Percentiles rank a stretch among this genome's conserved stretches.
phyloP scores from a whole-genome alignment of 2,329 filamentous ascomycete species.

The Keithomyces neogunnii region DNA sequence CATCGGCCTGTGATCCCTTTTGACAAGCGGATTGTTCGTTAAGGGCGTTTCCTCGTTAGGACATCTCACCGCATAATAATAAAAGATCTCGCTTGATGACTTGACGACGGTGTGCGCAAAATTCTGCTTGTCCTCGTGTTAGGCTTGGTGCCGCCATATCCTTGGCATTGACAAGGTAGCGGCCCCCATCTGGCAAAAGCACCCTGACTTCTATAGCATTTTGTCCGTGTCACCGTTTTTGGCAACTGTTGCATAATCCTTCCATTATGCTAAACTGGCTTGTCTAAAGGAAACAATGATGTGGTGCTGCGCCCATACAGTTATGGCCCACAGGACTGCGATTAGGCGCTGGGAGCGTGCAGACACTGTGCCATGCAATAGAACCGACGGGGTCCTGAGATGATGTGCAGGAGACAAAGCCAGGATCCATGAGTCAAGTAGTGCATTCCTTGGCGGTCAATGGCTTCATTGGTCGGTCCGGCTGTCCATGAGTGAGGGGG shows the following conservation, averaged over 20 bases:
- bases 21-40: background rate
- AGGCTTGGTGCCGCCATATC: conserved; percentile 1
- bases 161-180: conserved; percentile 7
- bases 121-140: conserved; percentile 7
- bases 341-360: conserved; percentile 1
- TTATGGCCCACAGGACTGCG: background rate
- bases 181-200: background rate
- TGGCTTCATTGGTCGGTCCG: background rate
- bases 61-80: conserved; percentile 6
- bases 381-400: conserved; percentile 1
- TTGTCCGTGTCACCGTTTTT: background rate
- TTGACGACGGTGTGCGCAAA: conserved; percentile 1
- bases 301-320: background rate
- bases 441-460: background rate
- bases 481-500: background rate
- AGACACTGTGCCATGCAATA: background rate
- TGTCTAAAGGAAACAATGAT: background rate
- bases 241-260: conserved; percentile 2
- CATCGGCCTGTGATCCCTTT: background rate
- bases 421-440: conserved; percentile 6
- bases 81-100: conserved; percentile 2
- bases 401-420: conserved; percentile 4
- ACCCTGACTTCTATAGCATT: background rate
- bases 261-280: background rate
- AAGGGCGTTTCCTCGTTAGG: background rate